These are phyloP conservation scores for Epichloe baconii DNA, from an alignment of 2,329 filamentous ascomycete genomes.

Conservation along the genomic window DNA sequence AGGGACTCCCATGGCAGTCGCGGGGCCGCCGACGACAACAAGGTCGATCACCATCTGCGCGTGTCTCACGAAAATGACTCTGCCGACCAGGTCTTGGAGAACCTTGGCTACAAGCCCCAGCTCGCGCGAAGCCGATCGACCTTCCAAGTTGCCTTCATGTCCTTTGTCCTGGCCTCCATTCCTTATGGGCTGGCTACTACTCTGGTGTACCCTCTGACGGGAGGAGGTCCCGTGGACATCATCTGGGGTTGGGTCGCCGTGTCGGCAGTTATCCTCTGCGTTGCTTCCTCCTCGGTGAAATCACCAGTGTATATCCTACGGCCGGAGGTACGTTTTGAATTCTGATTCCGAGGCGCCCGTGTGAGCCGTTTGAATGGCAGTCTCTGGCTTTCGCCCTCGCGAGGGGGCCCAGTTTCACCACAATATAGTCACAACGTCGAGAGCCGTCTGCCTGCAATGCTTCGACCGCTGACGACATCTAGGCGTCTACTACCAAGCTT, in stretches of 20 bases:
- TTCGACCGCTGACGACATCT: not conserved
- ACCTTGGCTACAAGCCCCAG: conserved; percentile 54
- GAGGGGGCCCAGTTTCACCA: too few relatives aligned
- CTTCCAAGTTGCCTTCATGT: conserved; percentile 61
- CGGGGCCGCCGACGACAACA: conserved; percentile 15
- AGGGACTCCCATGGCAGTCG: conserved; percentile 11
- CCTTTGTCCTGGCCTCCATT: conserved; percentile 62
- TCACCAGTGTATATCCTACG: conserved; percentile 65
- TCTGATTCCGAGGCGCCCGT: not conserved
- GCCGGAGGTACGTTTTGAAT: conserved; percentile 40
- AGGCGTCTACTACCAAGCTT: conserved; percentile 64
- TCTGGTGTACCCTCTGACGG: conserved; percentile 51
- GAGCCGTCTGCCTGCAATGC: too few relatives aligned
- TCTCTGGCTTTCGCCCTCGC: not conserved
- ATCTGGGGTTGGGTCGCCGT: conserved; percentile 62
- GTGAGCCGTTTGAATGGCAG: not conserved
- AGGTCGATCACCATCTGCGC: conserved; percentile 14
- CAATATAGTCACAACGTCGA: too few relatives aligned
- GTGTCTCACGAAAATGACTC: conserved; percentile 22
- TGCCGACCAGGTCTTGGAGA: conserved; percentile 49
- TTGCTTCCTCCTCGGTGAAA: conserved; percentile 61
- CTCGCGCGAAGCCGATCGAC: conserved; percentile 52
- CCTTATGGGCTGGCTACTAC: conserved; percentile 63
- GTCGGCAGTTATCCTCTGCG: conserved; percentile 56
- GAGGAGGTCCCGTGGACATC: conserved; percentile 54